Conservation (phyloP, 176 grass and related monocot genomes). For the Oryza brachyantha region DNA sequence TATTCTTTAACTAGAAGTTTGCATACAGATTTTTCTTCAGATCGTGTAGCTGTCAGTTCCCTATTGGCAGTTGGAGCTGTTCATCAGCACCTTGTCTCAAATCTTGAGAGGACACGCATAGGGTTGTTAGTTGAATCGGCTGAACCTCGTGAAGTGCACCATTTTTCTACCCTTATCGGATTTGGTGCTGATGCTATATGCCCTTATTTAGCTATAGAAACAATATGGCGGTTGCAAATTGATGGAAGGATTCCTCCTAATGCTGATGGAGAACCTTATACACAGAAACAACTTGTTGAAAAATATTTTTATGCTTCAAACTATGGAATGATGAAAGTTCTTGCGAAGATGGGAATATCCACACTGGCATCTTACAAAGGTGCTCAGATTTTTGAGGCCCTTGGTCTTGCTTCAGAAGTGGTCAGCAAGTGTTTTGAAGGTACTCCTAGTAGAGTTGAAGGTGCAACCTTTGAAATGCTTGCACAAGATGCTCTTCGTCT, state of each 20-base stretch:
- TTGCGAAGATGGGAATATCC: slow-evolving; percentile 79
- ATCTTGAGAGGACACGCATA: slow-evolving; percentile 51
- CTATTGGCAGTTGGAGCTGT: slow-evolving; percentile 62
- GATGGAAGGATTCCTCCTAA: slow-evolving; percentile 56
- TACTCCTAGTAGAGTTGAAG: slow-evolving; percentile 57
- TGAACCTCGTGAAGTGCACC: slow-evolving; percentile 73
- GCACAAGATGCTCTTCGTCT: slow-evolving; percentile 50
- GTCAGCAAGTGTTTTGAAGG: slow-evolving; percentile 58
- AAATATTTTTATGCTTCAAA: slow-evolving; percentile 55
- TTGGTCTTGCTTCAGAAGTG: slow-evolving; percentile 69
- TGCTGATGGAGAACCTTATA: slow-evolving; percentile 13
- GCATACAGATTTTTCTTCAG: slow-evolving; percentile 45
- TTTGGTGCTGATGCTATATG: slow-evolving; percentile 65
- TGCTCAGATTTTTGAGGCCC: slow-evolving; percentile 76
- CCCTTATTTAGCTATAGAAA: slow-evolving; percentile 67
- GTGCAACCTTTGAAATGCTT: slow-evolving; percentile 57
- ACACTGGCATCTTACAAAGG: slow-evolving; percentile 78
- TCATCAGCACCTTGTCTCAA: slow-evolving; percentile 65
- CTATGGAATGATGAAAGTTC: slow-evolving; percentile 72
- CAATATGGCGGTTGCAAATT: slow-evolving; percentile 52
- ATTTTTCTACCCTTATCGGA: slow-evolving; percentile 61
- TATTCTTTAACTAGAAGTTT: background rate
- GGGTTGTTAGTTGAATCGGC: slow-evolving; percentile 62
- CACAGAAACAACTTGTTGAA: slow-evolving; percentile 30
- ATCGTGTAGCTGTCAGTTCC: slow-evolving; percentile 52